Evolutionary conservation across 2,329 filamentous ascomycete genomes (phyloP), one percentile per base, ranked within the genome.

Genomic region (Zasmidium cellare): DNA sequence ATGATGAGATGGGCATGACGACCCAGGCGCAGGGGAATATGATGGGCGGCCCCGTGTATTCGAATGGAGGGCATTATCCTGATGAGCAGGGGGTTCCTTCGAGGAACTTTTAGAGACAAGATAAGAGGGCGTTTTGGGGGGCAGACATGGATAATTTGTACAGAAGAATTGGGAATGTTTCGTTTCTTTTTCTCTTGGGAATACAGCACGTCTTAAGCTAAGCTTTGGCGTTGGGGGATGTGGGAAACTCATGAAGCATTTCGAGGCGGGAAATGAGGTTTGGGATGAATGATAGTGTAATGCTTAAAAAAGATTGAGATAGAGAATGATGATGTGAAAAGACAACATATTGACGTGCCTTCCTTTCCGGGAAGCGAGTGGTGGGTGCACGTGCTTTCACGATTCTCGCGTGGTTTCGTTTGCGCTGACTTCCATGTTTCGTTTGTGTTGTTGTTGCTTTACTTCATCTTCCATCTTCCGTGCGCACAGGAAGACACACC

Each of bases 321-420:
- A 45, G 16, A n/a, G 90, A 5, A 28, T 28, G 25, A 28, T 28
- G 25, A 28, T 28, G 25, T 28, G n/a, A n/a, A n/a, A n/a, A n/a
- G n/a, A n/a, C n/a, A n/a, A n/a, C n/a, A n/a, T n/a, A n/a, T n/a
- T n/a, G n/a, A n/a, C 5, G 25, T 28, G 5, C 25, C 25, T 28
- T 5, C 25, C 25, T 28, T 6, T 28, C 25, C 11, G 5, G 25
- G 25, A 28, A 28, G 25, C 25, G 25, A 5, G 25, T 6, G 25
- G 11, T 28, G 25, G n/a, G n/a, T n/a, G 25, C 25, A 28, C 25
- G 25, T 28, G 25, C 25, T 5, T 28, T 28, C 11, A 11, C 6
- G 25, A 5, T 28, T 28, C 11, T 28, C 5, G 25, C 25, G 25
- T 28, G 25, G 25, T 28, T 28, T 28, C 25, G 25, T 28, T 28